phyloP scores from a whole-genome alignment of 202 grass and related monocot species.

The Saccharum hybrid region DNA sequence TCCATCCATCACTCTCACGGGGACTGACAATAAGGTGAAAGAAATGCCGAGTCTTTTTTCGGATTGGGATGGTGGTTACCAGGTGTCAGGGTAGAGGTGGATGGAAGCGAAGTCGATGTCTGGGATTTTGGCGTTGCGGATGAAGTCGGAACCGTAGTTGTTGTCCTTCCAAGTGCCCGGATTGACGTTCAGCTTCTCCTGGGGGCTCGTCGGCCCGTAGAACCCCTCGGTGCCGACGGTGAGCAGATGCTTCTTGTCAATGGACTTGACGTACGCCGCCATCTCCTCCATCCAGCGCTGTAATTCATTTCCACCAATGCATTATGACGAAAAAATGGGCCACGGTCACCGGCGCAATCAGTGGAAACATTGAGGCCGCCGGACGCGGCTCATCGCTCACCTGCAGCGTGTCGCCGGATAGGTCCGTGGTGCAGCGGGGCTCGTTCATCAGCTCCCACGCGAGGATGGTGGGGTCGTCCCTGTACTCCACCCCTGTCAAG shows the following conservation, averaged over 20 bases:
- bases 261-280: slow-evolving; percentile 71
- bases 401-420: slow-evolving; percentile 87
- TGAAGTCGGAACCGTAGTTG: slow-evolving; percentile 83
- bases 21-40: neutral
- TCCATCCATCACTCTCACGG: too few relatives aligned
- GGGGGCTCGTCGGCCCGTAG: slow-evolving; percentile 66
- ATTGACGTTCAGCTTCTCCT: slow-evolving; percentile 62
- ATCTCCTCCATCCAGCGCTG: slow-evolving; percentile 97
- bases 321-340: neutral
- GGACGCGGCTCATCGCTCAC: slow-evolving; percentile 19
- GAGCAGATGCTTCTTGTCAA: slow-evolving; percentile 80
- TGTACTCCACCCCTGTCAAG: slow-evolving; percentile 80
- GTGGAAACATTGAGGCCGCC: neutral
- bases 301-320: neutral
- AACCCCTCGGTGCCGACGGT: slow-evolving; percentile 92
- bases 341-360: neutral
- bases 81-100: slow-evolving; percentile 89
- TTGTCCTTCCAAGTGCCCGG: slow-evolving; percentile 71
- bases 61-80: slow-evolving; percentile 41
- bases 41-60: neutral
- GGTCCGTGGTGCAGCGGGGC: slow-evolving; percentile 82
- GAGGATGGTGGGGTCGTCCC: slow-evolving; percentile 89
- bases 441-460: slow-evolving; percentile 99
- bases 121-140: slow-evolving; percentile 71
- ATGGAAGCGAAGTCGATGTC: slow-evolving; percentile 90